Evolutionary conservation across 805 yeast species (phyloP).

Genomic region (Hanseniaspora mollemarum): DNA sequence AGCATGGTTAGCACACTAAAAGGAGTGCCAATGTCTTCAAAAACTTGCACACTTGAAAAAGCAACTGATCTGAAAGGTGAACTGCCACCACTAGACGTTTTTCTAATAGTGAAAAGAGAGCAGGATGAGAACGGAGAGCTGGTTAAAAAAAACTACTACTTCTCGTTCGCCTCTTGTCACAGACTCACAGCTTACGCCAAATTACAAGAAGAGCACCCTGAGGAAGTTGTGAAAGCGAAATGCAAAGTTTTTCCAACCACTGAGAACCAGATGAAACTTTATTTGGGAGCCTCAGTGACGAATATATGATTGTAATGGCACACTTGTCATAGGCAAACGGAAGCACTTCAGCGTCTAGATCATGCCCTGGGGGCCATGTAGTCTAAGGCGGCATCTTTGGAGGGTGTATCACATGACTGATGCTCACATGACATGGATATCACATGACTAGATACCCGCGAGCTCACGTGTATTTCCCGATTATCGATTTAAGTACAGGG

Average conservation of each 20-base stretch:
- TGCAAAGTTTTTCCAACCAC: constrained; percentile 71
- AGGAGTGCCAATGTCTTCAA: constrained; percentile 52
- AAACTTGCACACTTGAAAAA: constrained; percentile 41
- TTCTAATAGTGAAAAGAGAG: constrained; percentile 46
- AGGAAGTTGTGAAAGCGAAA: constrained; percentile 39
- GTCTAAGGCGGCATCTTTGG: too few species aligned
- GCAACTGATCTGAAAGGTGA: constrained; percentile 40
- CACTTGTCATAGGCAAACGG: too few species aligned
- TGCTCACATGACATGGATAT: too few species aligned
- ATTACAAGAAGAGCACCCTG: constrained; percentile 30
- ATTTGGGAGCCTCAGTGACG: constrained; percentile 44
- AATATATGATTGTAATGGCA: too few species aligned
- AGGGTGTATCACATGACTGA: too few species aligned
- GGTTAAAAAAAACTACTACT: constrained; percentile 36
- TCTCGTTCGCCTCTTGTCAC: constrained; percentile 88
- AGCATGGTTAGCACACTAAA: constrained; percentile 64
- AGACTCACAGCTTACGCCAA: constrained; percentile 76
- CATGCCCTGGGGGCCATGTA: too few species aligned
- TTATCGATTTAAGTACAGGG: not conserved
- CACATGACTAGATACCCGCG: not conserved
- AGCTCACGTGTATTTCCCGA: not conserved
- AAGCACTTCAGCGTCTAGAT: too few species aligned
- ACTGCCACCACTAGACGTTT: constrained; percentile 72
- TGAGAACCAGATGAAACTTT: constrained; percentile 50
- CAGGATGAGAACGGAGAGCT: constrained; percentile 34